Evolutionary conservation across 192 early-diverging fungal genomes (phyloP).

Genomic region (Chytriomyces confervae): DNA sequence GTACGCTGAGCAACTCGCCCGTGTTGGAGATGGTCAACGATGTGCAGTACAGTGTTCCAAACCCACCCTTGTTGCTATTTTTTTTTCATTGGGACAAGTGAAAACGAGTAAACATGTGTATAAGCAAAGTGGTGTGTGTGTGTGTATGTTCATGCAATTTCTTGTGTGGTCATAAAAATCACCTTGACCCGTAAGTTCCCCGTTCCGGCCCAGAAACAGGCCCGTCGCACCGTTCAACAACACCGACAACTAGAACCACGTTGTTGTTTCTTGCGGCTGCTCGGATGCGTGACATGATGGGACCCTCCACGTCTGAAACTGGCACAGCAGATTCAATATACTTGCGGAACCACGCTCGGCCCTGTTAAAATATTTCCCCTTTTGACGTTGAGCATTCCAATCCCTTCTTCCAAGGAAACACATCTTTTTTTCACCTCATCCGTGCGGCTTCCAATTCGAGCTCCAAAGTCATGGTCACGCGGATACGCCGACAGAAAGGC

Average conservation of each 20-base stretch:
- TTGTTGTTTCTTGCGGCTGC: background rate
- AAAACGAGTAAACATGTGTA: too few relatives aligned
- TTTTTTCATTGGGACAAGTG: too few relatives aligned
- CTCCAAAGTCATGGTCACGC: conserved; percentile 3
- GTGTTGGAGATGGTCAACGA: background rate
- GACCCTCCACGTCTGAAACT: conserved; percentile 6
- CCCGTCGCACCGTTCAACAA: background rate
- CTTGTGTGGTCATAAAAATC: too few relatives aligned
- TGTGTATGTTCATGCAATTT: too few relatives aligned
- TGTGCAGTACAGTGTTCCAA: conserved; percentile 1
- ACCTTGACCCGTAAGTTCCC: background rate
- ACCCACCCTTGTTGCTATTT: background rate
- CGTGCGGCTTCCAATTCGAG: background rate
- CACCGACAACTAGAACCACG: background rate
- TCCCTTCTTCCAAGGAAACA: background rate
- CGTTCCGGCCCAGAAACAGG: conserved; percentile 4
- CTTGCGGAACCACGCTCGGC: background rate
- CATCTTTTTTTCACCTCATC: background rate
- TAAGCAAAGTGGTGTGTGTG: too few relatives aligned
- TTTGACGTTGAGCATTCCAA: background rate
- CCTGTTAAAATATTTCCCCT: background rate
- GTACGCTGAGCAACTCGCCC: background rate
- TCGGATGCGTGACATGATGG: conserved; percentile 10
- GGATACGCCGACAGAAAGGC: conserved; percentile 2
- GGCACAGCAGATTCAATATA: conserved; percentile 6